Percentiles rank a stretch among this genome's conserved stretches.
Conservation (phyloP, 139 green algal genomes). For the Deuterostichococcus epilithicus region DNA sequence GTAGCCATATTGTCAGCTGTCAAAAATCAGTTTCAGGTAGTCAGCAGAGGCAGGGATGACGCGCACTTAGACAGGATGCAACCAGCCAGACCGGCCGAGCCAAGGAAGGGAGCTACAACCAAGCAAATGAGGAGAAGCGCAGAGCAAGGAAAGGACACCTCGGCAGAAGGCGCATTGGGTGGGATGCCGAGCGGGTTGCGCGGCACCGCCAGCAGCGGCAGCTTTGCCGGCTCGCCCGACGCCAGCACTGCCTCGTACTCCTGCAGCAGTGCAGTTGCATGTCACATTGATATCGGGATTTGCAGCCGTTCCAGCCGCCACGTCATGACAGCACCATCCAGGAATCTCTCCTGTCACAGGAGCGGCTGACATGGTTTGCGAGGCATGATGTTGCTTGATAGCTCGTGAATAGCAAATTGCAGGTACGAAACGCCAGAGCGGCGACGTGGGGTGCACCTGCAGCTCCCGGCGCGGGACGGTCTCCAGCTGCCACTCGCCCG, state of each 20-base stretch:
- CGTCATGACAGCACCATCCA: too few relatives aligned
- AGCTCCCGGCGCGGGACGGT: conserved; percentile 25
- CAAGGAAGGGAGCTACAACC: too few relatives aligned
- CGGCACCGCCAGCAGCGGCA: conserved; percentile 19
- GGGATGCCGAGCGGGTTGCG: conserved; percentile 27
- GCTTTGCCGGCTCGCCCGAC: conserved; percentile 9
- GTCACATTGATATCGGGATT: too few relatives aligned
- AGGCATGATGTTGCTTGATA: too few relatives aligned
- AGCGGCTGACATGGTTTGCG: too few relatives aligned
- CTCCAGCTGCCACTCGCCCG: conserved; percentile 33
- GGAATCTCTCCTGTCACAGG: too few relatives aligned
- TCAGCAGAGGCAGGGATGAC: neutral
- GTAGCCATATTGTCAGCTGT: neutral
- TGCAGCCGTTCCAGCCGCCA: too few relatives aligned
- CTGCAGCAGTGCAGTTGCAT: conserved; percentile 15
- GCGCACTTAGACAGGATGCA: neutral
- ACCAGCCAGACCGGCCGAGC: neutral
- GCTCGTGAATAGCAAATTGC: too few relatives aligned
- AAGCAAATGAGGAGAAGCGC: too few relatives aligned
- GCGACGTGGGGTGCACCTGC: neutral
- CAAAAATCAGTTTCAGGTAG: neutral
- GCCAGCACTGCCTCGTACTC: conserved; percentile 39
- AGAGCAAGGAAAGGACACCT: too few relatives aligned
- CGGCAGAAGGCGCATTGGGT: neutral
- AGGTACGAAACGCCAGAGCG: too few relatives aligned